Evolutionary conservation across 208 protist species (phyloP), one percentile per base, ranked within the genome.

Genomic region (Herpetomonas tarakana): DNA sequence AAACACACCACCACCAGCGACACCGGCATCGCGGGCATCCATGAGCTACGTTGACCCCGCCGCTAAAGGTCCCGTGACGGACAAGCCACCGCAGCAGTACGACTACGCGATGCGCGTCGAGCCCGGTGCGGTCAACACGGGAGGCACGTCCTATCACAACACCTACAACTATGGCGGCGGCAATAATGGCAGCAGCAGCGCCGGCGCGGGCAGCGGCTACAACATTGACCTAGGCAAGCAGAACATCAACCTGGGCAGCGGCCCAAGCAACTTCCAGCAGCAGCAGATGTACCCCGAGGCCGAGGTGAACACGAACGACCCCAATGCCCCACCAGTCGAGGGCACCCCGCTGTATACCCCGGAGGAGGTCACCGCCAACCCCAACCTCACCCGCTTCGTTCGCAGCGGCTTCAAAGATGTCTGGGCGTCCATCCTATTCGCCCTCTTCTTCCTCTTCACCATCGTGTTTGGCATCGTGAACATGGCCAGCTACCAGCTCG

Each of bases 371-470:
- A 21, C 39, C 19, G 58, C 57, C 6, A 68, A 77, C 25, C 71
- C 83, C 9, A 67, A 77, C 53, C 74, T 94, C 25, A 68, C 47
- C 0, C 83, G 83, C 28, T 94, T 94, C 53, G 74, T 75, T 14
- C 73, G 78, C 50, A 47, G 58, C 21, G 85, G 85, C 47, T 91
- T 50, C 57, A 65, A 81, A n/a, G 89, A 96, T 64, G 38, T 93
- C 18, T 91, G 85, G 83, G 86, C 86, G 4, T 78, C 73, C 31
- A 52, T 84, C 0, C 28, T 85, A 24, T 96, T 92, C 39, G 30
- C 72, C 41, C n/a, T 69, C 7, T 41, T 81, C 26, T 51, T 88
- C 2, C 19, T 87, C 50, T 75, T 83, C 30, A 71, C 71, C 18
- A 49, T 91, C 27, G 60, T 76, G 14, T 91, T 70, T 73, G 80